phyloP scores from a whole-genome alignment of 495 filamentous ascomycete species.

The Aspergillus conjunctus region DNA sequence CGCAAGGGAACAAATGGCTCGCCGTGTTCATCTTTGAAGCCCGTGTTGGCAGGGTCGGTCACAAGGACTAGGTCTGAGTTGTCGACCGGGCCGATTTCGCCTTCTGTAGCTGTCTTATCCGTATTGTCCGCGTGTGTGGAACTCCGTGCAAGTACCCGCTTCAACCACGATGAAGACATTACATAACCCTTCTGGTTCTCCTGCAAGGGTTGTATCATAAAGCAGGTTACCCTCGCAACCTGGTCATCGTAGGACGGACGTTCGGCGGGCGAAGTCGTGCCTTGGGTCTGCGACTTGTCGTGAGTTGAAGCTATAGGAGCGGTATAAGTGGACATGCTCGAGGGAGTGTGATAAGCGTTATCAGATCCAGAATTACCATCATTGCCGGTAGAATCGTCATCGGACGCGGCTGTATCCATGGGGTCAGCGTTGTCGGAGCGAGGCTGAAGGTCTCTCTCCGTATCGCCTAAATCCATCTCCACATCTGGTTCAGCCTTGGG shows the following conservation, averaged over 20 bases:
- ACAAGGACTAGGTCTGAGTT: slow-evolving; percentile 68
- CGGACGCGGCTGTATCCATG: slow-evolving; percentile 29
- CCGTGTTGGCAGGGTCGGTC: slow-evolving; percentile 38
- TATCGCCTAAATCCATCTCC: slow-evolving; percentile 31
- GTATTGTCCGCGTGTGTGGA: slow-evolving; percentile 54
- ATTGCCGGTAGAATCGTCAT: slow-evolving; percentile 29
- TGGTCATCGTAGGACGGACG: slow-evolving; percentile 75
- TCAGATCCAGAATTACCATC: slow-evolving; percentile 25
- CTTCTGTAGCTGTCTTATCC: slow-evolving; percentile 62
- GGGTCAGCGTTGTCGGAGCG: slow-evolving; percentile 20
- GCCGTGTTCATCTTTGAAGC: slow-evolving; percentile 55
- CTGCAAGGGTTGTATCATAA: slow-evolving; percentile 52
- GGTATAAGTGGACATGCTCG: slow-evolving; percentile 36
- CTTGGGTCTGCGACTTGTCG: slow-evolving; percentile 22
- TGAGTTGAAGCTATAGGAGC: slow-evolving; percentile 22
- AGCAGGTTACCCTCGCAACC: slow-evolving; percentile 64
- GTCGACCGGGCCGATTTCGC: slow-evolving; percentile 78
- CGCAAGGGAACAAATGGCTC: slow-evolving; percentile 75
- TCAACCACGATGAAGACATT: slow-evolving; percentile 78
- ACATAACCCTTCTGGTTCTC: slow-evolving; percentile 77
- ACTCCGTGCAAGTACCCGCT: slow-evolving; percentile 68
- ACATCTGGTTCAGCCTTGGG: slow-evolving; percentile 49
- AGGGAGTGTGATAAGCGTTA: slow-evolving; percentile 36
- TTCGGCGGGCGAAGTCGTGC: slow-evolving; percentile 20
- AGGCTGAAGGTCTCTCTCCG: slow-evolving; percentile 29